phyloP scores from a whole-genome alignment of 1,284 basidiomycete species.

The Trichosporon sp. region DNA sequence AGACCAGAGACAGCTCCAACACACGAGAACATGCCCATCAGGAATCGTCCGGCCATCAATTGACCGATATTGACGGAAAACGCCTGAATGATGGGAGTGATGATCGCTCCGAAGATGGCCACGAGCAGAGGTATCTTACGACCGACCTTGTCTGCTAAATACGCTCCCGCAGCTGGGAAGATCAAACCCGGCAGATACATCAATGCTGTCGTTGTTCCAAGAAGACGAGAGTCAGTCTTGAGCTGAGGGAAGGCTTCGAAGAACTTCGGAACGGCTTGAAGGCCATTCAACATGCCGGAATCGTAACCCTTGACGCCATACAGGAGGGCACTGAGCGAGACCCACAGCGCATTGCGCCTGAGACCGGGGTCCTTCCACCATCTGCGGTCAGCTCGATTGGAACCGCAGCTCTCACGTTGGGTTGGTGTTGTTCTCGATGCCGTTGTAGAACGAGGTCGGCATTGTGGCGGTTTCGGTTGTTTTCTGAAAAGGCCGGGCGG shows the following conservation, averaged over 20 bases:
- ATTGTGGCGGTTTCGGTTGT: neutral
- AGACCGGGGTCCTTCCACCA: slow-evolving; percentile 11
- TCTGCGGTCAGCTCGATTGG: neutral
- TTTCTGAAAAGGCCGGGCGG: neutral
- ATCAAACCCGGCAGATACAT: slow-evolving; percentile 7
- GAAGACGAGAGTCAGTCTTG: slow-evolving; percentile 3
- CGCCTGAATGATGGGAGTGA: slow-evolving; percentile 11
- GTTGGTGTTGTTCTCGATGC: slow-evolving; percentile 9
- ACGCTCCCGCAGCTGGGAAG: slow-evolving; percentile 3
- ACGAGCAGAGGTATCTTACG: slow-evolving; percentile 13
- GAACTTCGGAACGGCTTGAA: slow-evolving; percentile 5
- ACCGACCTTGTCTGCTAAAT: slow-evolving; percentile 6
- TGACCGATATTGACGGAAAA: slow-evolving; percentile 2
- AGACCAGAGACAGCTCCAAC: slow-evolving; percentile 6
- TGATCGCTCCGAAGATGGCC: slow-evolving; percentile 5
- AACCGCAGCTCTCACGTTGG: neutral
- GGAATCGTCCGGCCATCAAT: slow-evolving; percentile 8
- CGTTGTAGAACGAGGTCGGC: slow-evolving; percentile 6
- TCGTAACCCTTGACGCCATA: slow-evolving; percentile 11
- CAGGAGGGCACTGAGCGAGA: slow-evolving; percentile 4
- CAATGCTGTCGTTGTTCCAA: slow-evolving; percentile 7
- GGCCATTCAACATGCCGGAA: slow-evolving; percentile 5
- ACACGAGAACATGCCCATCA: slow-evolving; percentile 9
- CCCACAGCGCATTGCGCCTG: slow-evolving; percentile 7
- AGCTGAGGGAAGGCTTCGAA: neutral